Conservation (phyloP, 768 basidiomycete species). For the Pleurotus tuber-regium region DNA sequence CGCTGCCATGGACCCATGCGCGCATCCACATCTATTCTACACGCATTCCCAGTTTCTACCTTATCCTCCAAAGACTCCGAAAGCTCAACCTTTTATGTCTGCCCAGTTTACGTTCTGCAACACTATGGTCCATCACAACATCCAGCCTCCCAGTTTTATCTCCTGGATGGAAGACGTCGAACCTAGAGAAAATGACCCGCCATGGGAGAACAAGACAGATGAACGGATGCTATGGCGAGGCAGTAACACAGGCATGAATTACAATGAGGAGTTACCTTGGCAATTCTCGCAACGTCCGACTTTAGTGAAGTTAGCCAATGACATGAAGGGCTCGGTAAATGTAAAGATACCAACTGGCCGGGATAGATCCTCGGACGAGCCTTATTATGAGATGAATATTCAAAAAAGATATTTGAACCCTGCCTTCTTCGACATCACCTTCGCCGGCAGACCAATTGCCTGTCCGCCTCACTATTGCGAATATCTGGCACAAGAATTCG, state of each 20-base stretch:
- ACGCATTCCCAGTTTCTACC: slow-evolving; percentile 45
- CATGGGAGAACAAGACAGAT: slow-evolving; percentile 60
- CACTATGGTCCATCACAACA: slow-evolving; percentile 43
- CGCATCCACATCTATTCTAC: slow-evolving; percentile 34
- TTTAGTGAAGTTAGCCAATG: slow-evolving; percentile 37
- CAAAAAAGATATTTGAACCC: slow-evolving; percentile 38
- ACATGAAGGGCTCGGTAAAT: slow-evolving; percentile 29
- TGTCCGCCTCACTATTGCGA: slow-evolving; percentile 44
- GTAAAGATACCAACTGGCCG: slow-evolving; percentile 27
- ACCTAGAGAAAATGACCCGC: slow-evolving; percentile 42
- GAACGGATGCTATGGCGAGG: slow-evolving; percentile 67
- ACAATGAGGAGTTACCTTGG: slow-evolving; percentile 38
- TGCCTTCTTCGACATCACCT: slow-evolving; percentile 54
- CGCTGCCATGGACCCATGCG: slow-evolving; percentile 41
- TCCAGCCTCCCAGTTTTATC: slow-evolving; percentile 40
- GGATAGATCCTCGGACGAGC: slow-evolving; percentile 20
- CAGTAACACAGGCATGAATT: slow-evolving; percentile 59
- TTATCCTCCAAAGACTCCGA: slow-evolving; percentile 30
- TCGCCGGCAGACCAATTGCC: slow-evolving; percentile 39
- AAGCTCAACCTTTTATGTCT: slow-evolving; percentile 30
- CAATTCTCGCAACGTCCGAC: slow-evolving; percentile 40
- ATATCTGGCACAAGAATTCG: slow-evolving; percentile 41
- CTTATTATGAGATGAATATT: slow-evolving; percentile 29
- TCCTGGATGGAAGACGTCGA: slow-evolving; percentile 34
- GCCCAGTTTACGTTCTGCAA: slow-evolving; percentile 45